Evolutionary conservation across 1,284 basidiomycete genomes (phyloP).

Genomic region (Trichosporon coremiiforme): DNA sequence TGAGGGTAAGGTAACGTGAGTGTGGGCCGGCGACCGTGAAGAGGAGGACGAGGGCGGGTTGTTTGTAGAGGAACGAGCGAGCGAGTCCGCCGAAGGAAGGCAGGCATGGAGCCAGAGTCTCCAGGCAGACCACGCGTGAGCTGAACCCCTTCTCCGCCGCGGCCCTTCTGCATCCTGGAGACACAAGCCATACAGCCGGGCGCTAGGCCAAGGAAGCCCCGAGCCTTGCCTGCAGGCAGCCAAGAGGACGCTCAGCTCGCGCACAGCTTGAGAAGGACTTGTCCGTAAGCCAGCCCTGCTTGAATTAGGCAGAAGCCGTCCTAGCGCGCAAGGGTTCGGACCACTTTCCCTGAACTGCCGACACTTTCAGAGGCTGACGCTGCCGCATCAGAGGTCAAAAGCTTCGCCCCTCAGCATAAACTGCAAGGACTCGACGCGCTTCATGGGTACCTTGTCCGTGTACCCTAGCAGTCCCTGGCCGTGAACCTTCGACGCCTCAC

Average conservation of each 20-base stretch:
- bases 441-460: conserved; percentile 10
- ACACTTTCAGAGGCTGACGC: background rate
- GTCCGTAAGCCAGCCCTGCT: background rate
- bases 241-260: conserved; percentile 3
- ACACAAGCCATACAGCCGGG: background rate
- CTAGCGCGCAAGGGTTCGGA: background rate
- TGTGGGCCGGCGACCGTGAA: background rate
- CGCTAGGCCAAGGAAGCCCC: background rate
- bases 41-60: conserved; percentile 5
- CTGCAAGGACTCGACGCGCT: background rate
- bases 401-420: background rate
- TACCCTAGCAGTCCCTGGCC: background rate
- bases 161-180: background rate
- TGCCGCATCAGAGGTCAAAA: background rate
- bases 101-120: conserved; percentile 1
- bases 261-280: background rate
- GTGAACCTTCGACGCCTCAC: background rate
- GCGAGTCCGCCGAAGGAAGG: background rate
- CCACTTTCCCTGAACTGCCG: background rate
- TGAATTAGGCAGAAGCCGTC: background rate
- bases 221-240: background rate
- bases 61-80: conserved; percentile 3
- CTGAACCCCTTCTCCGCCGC: background rate
- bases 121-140: background rate
- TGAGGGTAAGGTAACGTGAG: conserved; percentile 9